Conservation (phyloP, 495 filamentous ascomycete genomes). For the Aspergillus haitiensis region DNA sequence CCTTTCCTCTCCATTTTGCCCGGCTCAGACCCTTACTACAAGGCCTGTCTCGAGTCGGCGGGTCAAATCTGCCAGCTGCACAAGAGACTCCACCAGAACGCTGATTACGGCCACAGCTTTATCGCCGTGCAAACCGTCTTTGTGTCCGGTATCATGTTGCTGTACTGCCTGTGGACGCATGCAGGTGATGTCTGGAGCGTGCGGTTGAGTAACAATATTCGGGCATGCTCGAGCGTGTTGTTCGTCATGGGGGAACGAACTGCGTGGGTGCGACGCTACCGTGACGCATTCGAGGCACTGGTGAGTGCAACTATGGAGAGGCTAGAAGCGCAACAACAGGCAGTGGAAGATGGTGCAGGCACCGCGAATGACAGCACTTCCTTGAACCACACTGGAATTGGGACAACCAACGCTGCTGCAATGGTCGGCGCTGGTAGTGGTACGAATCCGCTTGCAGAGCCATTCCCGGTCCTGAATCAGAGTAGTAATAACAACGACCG, state of each 20-base stretch:
- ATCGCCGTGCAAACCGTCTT: conserved; percentile 56
- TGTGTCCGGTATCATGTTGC: conserved; percentile 54
- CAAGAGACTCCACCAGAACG: conserved; percentile 52
- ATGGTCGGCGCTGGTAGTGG: too few species aligned
- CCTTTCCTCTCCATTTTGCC: conserved; percentile 52
- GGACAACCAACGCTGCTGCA: too few species aligned
- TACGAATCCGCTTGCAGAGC: too few species aligned
- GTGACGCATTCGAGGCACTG: conserved; percentile 53
- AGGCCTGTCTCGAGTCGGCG: conserved; percentile 50
- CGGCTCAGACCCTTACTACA: conserved; percentile 49
- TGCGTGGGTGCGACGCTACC: conserved; percentile 53
- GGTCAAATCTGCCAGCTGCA: conserved; percentile 57
- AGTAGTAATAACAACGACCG: too few species aligned
- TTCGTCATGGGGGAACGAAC: conserved; percentile 57
- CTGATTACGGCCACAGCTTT: conserved; percentile 56
- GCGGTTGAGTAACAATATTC: conserved; percentile 53
- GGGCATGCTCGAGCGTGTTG: conserved; percentile 54
- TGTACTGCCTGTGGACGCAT: conserved; percentile 50
- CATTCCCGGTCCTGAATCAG: not conserved
- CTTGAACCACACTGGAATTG: too few species aligned
- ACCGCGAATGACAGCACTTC: too few species aligned
- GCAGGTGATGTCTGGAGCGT: conserved; percentile 52
- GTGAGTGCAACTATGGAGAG: conserved; percentile 57
- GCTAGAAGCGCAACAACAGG: conserved; percentile 40
- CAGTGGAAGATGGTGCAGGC: too few species aligned